phyloP scores from a whole-genome alignment of 805 yeast genomes.

The Tetrapisispora nanseiensis region DNA sequence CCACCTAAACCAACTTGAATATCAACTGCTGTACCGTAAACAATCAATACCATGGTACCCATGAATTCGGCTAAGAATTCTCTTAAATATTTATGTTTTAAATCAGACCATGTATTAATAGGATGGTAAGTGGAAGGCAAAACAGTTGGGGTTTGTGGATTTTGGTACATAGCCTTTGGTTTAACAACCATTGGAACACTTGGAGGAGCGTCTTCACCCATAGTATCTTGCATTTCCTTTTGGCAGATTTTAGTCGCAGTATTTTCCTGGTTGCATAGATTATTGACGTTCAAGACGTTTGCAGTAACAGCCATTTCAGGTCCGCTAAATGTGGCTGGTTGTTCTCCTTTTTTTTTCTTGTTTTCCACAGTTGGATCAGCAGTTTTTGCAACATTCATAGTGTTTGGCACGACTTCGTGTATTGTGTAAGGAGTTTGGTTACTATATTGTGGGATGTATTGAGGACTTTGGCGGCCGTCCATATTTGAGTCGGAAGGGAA shows the following conservation, averaged over 20 bases:
- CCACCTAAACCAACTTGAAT: constrained; percentile 36
- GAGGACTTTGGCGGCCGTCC: constrained; percentile 7
- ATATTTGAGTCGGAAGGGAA: constrained; percentile 7
- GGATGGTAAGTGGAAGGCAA: constrained; percentile 31
- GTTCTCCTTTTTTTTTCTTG: constrained; percentile 5
- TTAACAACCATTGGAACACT: constrained; percentile 27
- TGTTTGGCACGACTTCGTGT: constrained; percentile 27
- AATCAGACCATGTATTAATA: constrained; percentile 28
- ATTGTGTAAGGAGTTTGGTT: constrained; percentile 15
- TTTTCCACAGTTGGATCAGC: constrained; percentile 4
- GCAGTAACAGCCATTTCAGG: constrained; percentile 13
- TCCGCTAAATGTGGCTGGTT: constrained; percentile 10
- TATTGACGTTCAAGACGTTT: constrained; percentile 15
- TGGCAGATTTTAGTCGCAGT: constrained; percentile 1
- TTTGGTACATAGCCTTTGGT: constrained; percentile 31
- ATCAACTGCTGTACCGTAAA: constrained; percentile 41
- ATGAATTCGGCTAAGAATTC: constrained; percentile 45
- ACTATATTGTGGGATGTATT: constrained; percentile 23
- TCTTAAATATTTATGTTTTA: constrained; percentile 30
- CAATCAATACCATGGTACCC: constrained; percentile 38
- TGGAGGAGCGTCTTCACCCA: constrained; percentile 3
- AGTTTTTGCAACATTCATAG: constrained; percentile 15
- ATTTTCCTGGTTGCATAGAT: constrained; percentile 7
- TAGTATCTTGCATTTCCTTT: constrained; percentile 1
- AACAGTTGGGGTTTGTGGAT: constrained; percentile 31